Evolutionary conservation across 305 asterid genomes (phyloP).

Genomic region (Rubia occidens): DNA sequence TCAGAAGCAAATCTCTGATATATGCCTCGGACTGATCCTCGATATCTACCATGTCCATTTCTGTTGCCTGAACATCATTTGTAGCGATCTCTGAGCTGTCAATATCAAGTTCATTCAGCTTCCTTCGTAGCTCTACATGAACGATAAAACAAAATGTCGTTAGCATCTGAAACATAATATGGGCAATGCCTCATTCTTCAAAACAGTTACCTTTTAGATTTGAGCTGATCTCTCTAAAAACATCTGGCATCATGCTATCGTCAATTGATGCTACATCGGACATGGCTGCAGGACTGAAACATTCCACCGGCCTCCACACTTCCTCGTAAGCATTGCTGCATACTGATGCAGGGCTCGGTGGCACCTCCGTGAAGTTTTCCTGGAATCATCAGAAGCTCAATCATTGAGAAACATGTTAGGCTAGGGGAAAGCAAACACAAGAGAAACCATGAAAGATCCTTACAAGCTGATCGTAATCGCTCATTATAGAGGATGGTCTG

Average conservation of each 20-base stretch:
- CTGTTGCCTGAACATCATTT: constrained; percentile 38
- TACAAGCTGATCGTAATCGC: constrained; percentile 54
- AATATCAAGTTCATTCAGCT: constrained; percentile 60
- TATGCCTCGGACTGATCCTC: constrained; percentile 74
- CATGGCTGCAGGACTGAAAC: constrained; percentile 56
- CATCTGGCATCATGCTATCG: constrained; percentile 53
- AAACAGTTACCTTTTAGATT: constrained; percentile 58
- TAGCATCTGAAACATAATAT: neutral
- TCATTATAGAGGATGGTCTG: constrained; percentile 39
- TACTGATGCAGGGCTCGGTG: constrained; percentile 98
- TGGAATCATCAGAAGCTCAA: constrained; percentile 20
- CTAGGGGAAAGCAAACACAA: neutral
- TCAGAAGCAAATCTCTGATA: constrained; percentile 67
- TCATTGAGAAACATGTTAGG: neutral
- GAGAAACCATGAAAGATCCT: constrained; percentile 23
- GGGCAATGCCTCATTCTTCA: no score
- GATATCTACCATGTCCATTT: constrained; percentile 42
- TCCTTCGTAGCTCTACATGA: constrained; percentile 61
- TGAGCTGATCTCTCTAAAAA: constrained; percentile 79
- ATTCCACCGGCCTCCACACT: constrained; percentile 58
- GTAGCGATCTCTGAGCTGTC: constrained; percentile 35
- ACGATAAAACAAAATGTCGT: neutral
- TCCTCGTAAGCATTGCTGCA: constrained; percentile 79
- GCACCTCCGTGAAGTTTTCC: constrained; percentile 94
- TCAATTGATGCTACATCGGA: constrained; percentile 52